Base-by-base conservation (phyloP, 306 rosid species). In the Hylodesmum podocarpum region DNA sequence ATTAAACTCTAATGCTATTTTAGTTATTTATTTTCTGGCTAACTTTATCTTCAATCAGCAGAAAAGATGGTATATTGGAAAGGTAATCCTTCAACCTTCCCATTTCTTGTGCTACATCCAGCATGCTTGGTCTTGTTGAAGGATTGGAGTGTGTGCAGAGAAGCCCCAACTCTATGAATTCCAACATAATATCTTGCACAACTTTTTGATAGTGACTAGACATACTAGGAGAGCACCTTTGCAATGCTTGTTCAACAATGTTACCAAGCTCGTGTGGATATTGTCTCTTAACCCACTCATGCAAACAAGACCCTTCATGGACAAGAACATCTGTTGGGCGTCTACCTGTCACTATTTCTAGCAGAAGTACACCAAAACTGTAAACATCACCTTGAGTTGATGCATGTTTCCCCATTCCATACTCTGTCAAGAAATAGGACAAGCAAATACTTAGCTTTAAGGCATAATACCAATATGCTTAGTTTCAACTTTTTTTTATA, bases 331-430 rank as follows among this genome's bases (percentile, higher is more conserved):
- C 96, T 3, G 96, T 85, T 46, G 96, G 96, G 4, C 86, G 87
- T 39, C 77, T 87, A 43, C 93, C 93, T 0, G 90, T 87, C 34
- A 89, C 77, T 0, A 91, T 79, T 79, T 91, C 93, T 16, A 91
- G 46, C 34, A 89, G 8, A 70, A 91, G 89, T 1, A 91, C 91
- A 18, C 96, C 96, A 33, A 64, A 89, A 75, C 93, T 87, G 68
- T 82, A 91, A 8, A 89, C 91, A 50, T 91, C 96, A 3, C 96
- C 93, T 13, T 84, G 78, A 3, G 87, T 77, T 19, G 96, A 91
- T 27, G 89, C 90, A 0, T 81, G 40, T 63, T 79, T 84, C 57
- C 96, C 96, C 73, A 91, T 58, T 43, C 93, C 96, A 61, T 89
- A 91, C 61, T 91, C 96, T 91, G 72, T 22, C 36, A 53, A 66